Evolutionary conservation across 1,139 yeast species (phyloP), one percentile per base, ranked within the genome.

Genomic region (Candida tetrigidarum): DNA sequence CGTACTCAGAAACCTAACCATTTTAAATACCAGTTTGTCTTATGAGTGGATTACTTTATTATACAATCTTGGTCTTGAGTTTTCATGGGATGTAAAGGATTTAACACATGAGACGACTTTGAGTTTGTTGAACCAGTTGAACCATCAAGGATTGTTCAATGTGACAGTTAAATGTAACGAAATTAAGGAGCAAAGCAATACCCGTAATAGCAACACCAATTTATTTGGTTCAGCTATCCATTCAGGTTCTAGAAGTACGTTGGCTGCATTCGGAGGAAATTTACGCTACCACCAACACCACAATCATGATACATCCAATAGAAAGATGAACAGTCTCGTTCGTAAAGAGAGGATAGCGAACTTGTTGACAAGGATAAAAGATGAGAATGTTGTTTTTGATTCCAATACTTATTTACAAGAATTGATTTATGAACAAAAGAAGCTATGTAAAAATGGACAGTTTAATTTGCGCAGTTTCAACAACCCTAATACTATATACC

Each of bases 11-110:
- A 71, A 68, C 46, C 55, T 71, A 23, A 57, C 67, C 1, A 55
- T 74, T 2, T 50, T 73, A 22, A 65, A 65, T 45, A 52, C 51
- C 1, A 50, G 54, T 12, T 49, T 71, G 15, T 57, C 72, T 3
- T 58, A 59, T 22, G 75, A 71, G 49, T 74, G 79, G 79, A 58
- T 74, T 3, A 56, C 55, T 43, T 54, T 71, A n/a, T 50, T 72
- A n/a, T 71, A 63, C 48, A 62, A 66, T 41, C 53, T 74, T 42
- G 78, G 78, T 0, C 47, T 68, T n/a, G 72, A 65, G 0, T 71
- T 63, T 47, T 64, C 66, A 27, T 72, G 77, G 76, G 68, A 66
- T 28, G 60, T 59, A 41, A 66, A 66, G 43, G 75, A 71, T 15
- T 59, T 69, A 30, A 52, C 66, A 3, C 57, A 55, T n/a, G 71